A percentile compares a stretch with the other conserved stretches of the same genome.
Conservation (phyloP, 2,329 filamentous ascomycete genomes). For the Aspergillus flavus region DNA sequence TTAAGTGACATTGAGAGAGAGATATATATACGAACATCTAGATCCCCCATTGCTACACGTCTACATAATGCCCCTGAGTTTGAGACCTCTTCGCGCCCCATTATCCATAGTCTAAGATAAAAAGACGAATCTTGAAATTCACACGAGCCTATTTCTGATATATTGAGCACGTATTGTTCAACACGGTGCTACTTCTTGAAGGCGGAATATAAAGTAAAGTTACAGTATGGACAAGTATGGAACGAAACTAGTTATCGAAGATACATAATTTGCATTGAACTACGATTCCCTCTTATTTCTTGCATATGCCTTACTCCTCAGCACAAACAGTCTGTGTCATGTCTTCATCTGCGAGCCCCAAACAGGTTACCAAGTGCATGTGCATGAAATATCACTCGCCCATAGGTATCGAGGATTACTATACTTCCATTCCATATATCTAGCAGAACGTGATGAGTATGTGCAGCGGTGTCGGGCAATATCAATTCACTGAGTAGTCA, state of each 20-base stretch:
- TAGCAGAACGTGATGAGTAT: background rate
- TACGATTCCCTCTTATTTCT: background rate
- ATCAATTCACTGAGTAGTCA: background rate
- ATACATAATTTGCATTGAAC: background rate
- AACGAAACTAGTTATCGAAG: background rate
- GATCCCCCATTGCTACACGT: background rate
- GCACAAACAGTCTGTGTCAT: background rate
- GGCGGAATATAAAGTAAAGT: background rate
- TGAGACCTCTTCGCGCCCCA: background rate
- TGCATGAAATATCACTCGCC: background rate
- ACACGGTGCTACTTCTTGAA: too few species aligned
- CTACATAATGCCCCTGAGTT: background rate
- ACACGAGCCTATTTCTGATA: too few species aligned
- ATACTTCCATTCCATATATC: background rate
- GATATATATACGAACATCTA: too few species aligned
- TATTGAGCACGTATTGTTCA: too few species aligned
- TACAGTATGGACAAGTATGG: background rate
- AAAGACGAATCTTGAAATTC: too few species aligned
- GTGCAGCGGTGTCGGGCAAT: background rate
- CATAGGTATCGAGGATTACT: background rate
- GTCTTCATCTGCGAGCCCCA: background rate
- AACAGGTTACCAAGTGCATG: background rate
- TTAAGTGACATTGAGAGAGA: background rate
- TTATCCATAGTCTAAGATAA: too few species aligned
- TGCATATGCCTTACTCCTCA: background rate